Evolutionary conservation across 2,329 filamentous ascomycete genomes (phyloP), one percentile per base, ranked within the genome.

Genomic region (Zasmidium citrigriseum): DNA sequence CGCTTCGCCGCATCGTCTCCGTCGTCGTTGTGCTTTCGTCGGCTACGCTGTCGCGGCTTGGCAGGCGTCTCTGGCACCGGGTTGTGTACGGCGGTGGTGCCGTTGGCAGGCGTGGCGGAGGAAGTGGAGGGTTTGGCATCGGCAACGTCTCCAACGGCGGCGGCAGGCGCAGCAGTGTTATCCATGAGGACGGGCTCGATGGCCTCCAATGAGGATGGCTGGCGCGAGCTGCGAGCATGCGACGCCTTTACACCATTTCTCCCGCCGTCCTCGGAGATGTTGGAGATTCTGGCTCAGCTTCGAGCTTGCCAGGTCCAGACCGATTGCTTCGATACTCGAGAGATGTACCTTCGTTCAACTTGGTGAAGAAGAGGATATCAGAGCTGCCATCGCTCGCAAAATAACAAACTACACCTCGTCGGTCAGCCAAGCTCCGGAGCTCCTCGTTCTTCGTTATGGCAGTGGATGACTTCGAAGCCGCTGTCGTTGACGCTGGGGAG

Each of bases 1-100:
- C 78, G 67, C 70, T 80, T 80, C 23, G 69, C 68, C 48, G 72
- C 70, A 49, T 78, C 77, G 55, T 78, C 75, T 34, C 70, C 68
- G 25, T 65, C 65, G 22, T 54, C 49, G 11, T 57, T 49, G 29
- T 67, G 61, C 56, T 66, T 68, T 55, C 59, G 56, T 21, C 66
- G 55, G 29, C 65, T 57, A n/a, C 63, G 65, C 49, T 64, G 62
- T 46, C 62, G 61, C 7, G 67, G 61, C 51, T 68, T 67, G 50
- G 46, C 55, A 22, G 57, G 29, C 20, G 54, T 41, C 12, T 41
- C 34, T 7, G 34, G 4, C 4, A 41, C 34, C 14, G 34, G 34
- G 16, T 41, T 41, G 34, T 4, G n/a, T n/a, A n/a, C 20, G 12
- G 50, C 5, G 34, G 51, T 23, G 18, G 48, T 34, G 46, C 22